Base-by-base conservation (phyloP, 129 eudicot genomes). In the Scalesia atractyloides region DNA sequence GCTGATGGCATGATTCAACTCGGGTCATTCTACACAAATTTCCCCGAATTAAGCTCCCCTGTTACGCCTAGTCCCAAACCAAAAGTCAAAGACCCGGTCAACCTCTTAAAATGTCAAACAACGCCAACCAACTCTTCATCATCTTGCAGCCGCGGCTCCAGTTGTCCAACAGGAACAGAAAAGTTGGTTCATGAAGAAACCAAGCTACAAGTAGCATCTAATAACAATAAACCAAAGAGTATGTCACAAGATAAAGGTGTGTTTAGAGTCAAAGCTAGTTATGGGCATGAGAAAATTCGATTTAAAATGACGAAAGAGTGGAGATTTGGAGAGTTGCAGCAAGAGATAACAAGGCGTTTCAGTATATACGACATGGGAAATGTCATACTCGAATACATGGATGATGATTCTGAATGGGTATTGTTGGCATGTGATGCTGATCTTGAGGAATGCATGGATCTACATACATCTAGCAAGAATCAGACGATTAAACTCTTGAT, bases 391-490 rank as follows among this genome's bases (percentile, higher is more conserved):
- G 80, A 84, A 89, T 87, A 84, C 66, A 71, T 84, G 64, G 92
- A 87, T 39, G 87, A 87, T 66, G 92, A 87, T 11, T 76, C 82
- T 19, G 92, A 87, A 68, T 87, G 92, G 92, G 88, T 84, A 20
- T 66, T 87, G n/a, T 79, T 87, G 41, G 78, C 92, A 39, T 84
- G 92, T 65, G 86, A 87, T 73, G 89, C 75, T 76, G 92, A 87
- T 84, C 85, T 87, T 76, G 83, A 84, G 76, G 92, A 87, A 67
- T 87, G 92, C 50, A 76, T 82, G 58, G 92, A 84, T 68, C 66
- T 87, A 54, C 87, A 87, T 78, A 66, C 54, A 53, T 84, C 81
- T 10, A 79, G 75, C 44, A 66, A 51, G 17, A 73, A 71, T 37
- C 86, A 60, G 73, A 84, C 82, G 1, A 73, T 87, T 16, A 87